Conservation (phyloP, 345 rosid genomes). For the Acer negundo region DNA sequence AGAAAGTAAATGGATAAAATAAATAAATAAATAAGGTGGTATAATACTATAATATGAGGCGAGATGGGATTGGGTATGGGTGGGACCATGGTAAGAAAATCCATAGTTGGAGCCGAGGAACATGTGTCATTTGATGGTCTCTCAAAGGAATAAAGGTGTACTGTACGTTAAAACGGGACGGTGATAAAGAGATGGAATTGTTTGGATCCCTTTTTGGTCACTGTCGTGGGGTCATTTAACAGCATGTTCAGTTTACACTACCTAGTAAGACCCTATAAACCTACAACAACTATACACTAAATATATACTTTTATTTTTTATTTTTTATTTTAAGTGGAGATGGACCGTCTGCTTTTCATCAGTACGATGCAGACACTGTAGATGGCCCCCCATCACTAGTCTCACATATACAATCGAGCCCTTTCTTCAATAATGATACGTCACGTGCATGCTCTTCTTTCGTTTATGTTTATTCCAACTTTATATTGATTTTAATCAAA, state of each 20-base stretch:
- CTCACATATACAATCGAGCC: conserved; percentile 11
- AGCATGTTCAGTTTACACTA: conserved; percentile 30
- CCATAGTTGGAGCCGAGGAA: neutral
- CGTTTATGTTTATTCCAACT: neutral
- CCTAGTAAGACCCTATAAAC: neutral
- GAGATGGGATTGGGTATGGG: neutral
- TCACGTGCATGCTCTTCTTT: neutral
- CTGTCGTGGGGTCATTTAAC: conserved; percentile 32
- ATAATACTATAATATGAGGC: too few species aligned
- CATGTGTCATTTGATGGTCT: conserved; percentile 22
- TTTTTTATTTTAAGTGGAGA: conserved; percentile 1
- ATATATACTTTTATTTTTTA: neutral
- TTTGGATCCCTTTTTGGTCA: conserved; percentile 27
- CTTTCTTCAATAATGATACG: conserved; percentile 24
- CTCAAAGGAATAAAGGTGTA: conserved; percentile 12
- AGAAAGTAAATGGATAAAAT: neutral
- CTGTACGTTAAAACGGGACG: conserved; percentile 26
- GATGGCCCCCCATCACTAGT: conserved; percentile 13
- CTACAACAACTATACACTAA: neutral
- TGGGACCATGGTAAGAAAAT: conserved; percentile 24
- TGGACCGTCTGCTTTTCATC: conserved; percentile 5
- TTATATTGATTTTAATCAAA: neutral
- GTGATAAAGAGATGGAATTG: conserved; percentile 22
- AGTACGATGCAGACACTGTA: neutral
- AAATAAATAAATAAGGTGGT: too few species aligned